These are phyloP conservation scores for Suzukiozyma palmioleophila DNA, from an alignment of 1,139 yeast species.

Conservation along the genomic window DNA sequence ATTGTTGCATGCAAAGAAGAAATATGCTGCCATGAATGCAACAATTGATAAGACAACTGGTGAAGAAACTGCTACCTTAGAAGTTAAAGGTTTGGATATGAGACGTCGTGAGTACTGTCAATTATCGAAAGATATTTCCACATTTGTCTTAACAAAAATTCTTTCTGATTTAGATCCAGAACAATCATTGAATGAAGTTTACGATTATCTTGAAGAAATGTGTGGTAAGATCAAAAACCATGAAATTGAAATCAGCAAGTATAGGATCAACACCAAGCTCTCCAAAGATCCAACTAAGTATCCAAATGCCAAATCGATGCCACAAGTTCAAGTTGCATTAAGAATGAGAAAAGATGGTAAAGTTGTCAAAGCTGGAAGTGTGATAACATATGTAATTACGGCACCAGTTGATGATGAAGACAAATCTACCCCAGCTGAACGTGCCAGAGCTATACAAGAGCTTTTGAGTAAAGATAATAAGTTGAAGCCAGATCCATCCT, in stretches of 20 bases:
- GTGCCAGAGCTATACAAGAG: constrained; percentile 79
- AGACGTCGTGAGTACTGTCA: constrained; percentile 95
- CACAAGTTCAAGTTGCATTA: constrained; percentile 90
- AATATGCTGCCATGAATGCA: constrained; percentile 87
- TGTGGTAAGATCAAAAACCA: constrained; percentile 55
- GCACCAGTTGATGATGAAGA: constrained; percentile 32
- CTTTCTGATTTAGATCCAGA: constrained; percentile 77
- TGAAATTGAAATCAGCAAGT: constrained; percentile 61
- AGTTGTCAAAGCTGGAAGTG: constrained; percentile 83
- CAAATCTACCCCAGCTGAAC: constrained; percentile 52
- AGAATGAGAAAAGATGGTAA: constrained; percentile 77
- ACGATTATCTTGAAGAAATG: constrained; percentile 64
- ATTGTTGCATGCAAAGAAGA: constrained; percentile 91
- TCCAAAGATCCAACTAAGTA: constrained; percentile 73
- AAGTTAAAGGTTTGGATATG: constrained; percentile 96
- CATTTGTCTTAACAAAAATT: constrained; percentile 66
- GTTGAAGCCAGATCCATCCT: constrained; percentile 68
- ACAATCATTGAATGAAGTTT: constrained; percentile 66
- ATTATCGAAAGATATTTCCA: constrained; percentile 82
- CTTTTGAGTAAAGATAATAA: constrained; percentile 48
- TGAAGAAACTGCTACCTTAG: constrained; percentile 54
- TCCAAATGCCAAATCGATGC: constrained; percentile 80
- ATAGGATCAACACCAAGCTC: constrained; percentile 66
- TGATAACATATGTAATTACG: constrained; percentile 81
- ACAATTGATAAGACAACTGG: constrained; percentile 45